phyloP scores from a whole-genome alignment of 305 asterid species.

The Stenogyne calaminthoides region DNA sequence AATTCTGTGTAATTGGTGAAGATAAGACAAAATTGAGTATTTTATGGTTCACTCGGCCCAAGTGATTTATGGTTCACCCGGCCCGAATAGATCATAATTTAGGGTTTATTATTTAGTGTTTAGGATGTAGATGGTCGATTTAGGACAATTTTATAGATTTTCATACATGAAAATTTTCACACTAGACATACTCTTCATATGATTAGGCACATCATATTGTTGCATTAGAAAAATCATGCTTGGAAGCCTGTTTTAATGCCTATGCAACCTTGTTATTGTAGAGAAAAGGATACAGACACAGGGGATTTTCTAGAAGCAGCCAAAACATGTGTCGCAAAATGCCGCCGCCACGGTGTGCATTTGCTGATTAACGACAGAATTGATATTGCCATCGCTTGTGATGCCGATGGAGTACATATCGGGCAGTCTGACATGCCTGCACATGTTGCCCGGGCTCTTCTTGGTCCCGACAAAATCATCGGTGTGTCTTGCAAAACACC shows the following conservation, averaged over 20 bases:
- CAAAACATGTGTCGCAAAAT: constrained; percentile 60
- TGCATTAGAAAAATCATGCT: neutral
- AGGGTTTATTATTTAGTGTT: too few relatives aligned
- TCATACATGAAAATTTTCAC: too few relatives aligned
- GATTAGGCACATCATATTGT: neutral
- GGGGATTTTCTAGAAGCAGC: constrained; percentile 81
- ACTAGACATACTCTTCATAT: too few relatives aligned
- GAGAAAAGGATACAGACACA: constrained; percentile 88
- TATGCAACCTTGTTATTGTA: constrained; percentile 25
- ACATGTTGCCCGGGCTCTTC: constrained; percentile 59
- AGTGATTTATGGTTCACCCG: too few relatives aligned
- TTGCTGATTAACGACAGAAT: constrained; percentile 84
- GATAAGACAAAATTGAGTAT: too few relatives aligned
- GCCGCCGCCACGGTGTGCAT: constrained; percentile 65
- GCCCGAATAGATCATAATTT: too few relatives aligned
- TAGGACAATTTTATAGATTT: too few relatives aligned
- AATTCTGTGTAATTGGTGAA: too few relatives aligned
- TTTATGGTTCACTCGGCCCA: too few relatives aligned
- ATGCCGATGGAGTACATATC: constrained; percentile 90
- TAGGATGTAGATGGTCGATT: too few relatives aligned
- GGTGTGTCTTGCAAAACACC: constrained; percentile 96
- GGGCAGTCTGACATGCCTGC: constrained; percentile 97
- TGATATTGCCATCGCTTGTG: constrained; percentile 87
- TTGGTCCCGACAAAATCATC: constrained; percentile 86
- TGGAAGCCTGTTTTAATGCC: constrained; percentile 5